These are phyloP conservation scores for Geosiphon pyriformis DNA, from an alignment of 192 early-diverging fungal genomes.

Conservation along the genomic window DNA sequence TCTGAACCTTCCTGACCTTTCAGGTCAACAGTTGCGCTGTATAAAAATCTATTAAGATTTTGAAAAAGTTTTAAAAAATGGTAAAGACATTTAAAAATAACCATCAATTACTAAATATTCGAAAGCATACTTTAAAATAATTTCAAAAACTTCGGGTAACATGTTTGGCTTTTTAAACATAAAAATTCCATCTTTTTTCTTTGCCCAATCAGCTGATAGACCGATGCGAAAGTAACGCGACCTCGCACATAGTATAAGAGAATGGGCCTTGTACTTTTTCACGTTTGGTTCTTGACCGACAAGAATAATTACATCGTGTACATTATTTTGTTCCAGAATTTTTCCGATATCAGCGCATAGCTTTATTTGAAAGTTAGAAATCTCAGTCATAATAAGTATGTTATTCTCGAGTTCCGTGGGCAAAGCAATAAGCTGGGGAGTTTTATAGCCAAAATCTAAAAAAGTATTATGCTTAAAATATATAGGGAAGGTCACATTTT, in stretches of 20 bases:
- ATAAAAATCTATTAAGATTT: constrained; percentile 12
- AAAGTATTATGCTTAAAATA: too few species aligned
- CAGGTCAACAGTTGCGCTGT: constrained; percentile 8
- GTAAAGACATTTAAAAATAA: not conserved
- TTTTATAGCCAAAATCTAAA: too few species aligned
- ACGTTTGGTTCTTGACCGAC: constrained; percentile 6
- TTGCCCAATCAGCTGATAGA: constrained; percentile 10
- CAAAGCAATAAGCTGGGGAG: too few species aligned
- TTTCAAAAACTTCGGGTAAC: constrained; percentile 1
- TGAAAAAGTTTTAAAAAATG: not conserved
- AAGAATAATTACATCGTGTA: constrained; percentile 4
- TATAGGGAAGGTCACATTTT: too few species aligned
- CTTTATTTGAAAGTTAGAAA: not conserved
- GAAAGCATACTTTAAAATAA: constrained; percentile 5
- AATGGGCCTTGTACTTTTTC: constrained; percentile 5
- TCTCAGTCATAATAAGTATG: too few species aligned
- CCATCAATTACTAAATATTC: not conserved
- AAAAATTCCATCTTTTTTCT: constrained; percentile 13
- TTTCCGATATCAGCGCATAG: not conserved
- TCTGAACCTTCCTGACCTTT: not conserved
- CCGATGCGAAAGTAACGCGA: constrained; percentile 16
- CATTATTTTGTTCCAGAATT: not conserved
- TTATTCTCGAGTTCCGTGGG: too few species aligned
- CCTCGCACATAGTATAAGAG: not conserved
- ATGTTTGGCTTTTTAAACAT: constrained; percentile 22